Evolutionary conservation across 164 flowering plant genomes (phyloP).

Genomic region (Nymphaea colorata): DNA sequence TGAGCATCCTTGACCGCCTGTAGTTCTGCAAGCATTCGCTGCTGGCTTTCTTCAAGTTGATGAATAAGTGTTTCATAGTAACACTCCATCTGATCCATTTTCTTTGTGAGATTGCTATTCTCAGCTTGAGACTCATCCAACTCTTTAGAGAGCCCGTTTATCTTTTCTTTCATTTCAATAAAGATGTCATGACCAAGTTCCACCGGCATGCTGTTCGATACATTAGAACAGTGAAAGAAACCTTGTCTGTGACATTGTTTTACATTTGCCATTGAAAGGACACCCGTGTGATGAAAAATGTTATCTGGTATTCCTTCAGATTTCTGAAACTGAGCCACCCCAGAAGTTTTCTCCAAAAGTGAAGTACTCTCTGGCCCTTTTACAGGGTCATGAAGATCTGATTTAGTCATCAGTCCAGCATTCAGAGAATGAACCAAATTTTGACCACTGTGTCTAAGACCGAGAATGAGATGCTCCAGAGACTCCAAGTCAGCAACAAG

Average conservation of each 20-base stretch:
- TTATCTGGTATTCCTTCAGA: background rate
- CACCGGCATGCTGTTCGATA: slow-evolving; percentile 24
- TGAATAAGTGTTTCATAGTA: slow-evolving; percentile 89
- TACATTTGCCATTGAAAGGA: slow-evolving; percentile 13
- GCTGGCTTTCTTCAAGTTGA: slow-evolving; percentile 94
- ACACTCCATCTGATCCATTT: slow-evolving; percentile 93
- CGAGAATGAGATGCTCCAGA: slow-evolving; percentile 30
- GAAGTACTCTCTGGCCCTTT: background rate
- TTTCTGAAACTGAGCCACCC: background rate
- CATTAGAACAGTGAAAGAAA: slow-evolving; percentile 20
- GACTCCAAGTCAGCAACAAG: slow-evolving; percentile 43
- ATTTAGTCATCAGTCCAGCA: background rate
- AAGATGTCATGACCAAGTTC: slow-evolving; percentile 19
- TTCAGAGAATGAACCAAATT: slow-evolving; percentile 9
- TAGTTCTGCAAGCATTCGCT: slow-evolving; percentile 72
- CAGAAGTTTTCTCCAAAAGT: background rate
- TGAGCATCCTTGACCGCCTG: slow-evolving; percentile 79
- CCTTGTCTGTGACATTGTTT: slow-evolving; percentile 38
- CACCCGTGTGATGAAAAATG: slow-evolving; percentile 15
- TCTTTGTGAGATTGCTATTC: slow-evolving; percentile 44
- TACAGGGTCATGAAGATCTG: background rate
- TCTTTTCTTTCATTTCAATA: slow-evolving; percentile 27
- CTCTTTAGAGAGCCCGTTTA: slow-evolving; percentile 57
- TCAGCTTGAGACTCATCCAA: slow-evolving; percentile 74
- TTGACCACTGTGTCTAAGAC: slow-evolving; percentile 30